phyloP scores from a whole-genome alignment of 257 asterid genomes.

The Solanum commersonii region DNA sequence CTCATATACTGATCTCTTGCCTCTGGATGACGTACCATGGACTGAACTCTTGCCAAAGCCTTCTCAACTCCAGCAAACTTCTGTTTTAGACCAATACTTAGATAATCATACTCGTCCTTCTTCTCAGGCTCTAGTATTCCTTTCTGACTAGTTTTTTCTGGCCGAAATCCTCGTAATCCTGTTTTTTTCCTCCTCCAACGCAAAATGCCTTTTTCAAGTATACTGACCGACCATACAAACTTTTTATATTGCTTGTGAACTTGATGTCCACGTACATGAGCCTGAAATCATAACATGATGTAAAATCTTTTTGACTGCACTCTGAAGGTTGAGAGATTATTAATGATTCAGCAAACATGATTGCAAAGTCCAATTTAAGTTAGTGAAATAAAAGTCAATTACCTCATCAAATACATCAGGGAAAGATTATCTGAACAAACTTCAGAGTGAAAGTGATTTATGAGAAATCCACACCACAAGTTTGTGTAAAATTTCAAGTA shows the following conservation, averaged over 20 bases:
- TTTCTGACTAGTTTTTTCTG: background rate
- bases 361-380: background rate
- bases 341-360: background rate
- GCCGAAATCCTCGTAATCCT: conserved; percentile 15
- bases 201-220: conserved; percentile 18
- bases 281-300: conserved; percentile 2
- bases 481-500: background rate
- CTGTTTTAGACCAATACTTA: conserved; percentile 5
- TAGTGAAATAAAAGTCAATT: background rate
- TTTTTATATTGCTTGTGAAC: conserved; percentile 13
- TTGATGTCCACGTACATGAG: conserved; percentile 19
- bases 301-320: background rate
- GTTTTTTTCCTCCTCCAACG: conserved; percentile 24
- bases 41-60: conserved; percentile 12
- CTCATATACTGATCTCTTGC: conserved; percentile 18
- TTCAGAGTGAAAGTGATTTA: background rate
- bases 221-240: conserved; percentile 16
- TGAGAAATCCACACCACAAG: background rate
- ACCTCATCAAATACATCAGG: background rate
- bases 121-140: background rate
- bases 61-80: conserved; percentile 14
- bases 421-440: background rate
- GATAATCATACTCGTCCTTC: conserved; percentile 15
- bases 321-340: background rate
- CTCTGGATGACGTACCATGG: conserved; percentile 19